Evolutionary conservation across 2,329 filamentous ascomycete genomes (phyloP), one percentile per base, ranked within the genome.

Genomic region (Blastomyces parvus): DNA sequence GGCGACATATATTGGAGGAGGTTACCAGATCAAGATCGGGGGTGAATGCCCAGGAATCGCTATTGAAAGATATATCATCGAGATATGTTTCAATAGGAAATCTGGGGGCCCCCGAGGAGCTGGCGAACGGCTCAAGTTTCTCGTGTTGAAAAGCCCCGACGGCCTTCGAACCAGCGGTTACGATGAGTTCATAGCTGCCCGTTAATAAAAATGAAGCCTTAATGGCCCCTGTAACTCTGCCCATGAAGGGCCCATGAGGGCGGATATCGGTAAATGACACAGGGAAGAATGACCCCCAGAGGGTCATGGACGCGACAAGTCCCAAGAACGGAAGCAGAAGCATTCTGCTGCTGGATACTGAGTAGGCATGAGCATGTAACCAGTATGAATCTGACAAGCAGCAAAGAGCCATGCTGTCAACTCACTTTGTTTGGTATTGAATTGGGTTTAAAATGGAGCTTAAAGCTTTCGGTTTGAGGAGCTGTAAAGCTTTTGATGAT

Each of bases 201-300:
- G 66, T 67, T n/a, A 65, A 59, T 48, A 67, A 42, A 13, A 64
- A 46, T 14, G 66, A 66, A 50, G 64, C 57, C 56, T 57, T 62
- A 40, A 68, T 60, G 14, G 69, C 62, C 61, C 64, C 64, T 55
- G 59, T 60, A 25, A 69, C 56, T 50, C 67, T 65, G 44, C 55
- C 61, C 55, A 66, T 22, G 64, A 69, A 67, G 17, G 62, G 53
- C 53, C 70, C 66, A 19, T 64, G 58, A 48, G 69, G 68, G 57
- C 61, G 57, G 55, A 66, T 67, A 42, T 68, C 50, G 19, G 69
- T 67, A 14, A 61, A 62, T 14, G 69, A 69, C 36, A 70, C 64
- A 11, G 66, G 67, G 55, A 67, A 59, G 55, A 68, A 67, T 30
- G 67, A 62, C 38, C 70, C 69, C 69, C 69, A 70, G 36, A 72